A percentile compares a stretch with the other conserved stretches of the same genome.
Conservation (phyloP, 2,329 filamentous ascomycete genomes). For the Amesomyces nigricolor region DNA sequence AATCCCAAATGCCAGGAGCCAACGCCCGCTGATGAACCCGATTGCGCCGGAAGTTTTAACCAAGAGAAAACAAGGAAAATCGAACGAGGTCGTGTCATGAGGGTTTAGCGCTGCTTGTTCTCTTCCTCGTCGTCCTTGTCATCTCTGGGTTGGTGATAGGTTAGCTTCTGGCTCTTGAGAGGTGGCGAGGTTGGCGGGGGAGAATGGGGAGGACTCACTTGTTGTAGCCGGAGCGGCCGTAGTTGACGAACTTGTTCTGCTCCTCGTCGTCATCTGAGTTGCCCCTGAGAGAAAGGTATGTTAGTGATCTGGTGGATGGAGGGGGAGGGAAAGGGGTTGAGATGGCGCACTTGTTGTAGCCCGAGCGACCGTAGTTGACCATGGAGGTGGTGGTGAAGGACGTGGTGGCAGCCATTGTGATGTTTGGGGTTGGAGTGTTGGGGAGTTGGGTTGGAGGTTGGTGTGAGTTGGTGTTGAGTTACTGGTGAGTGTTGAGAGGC, state of each 20-base stretch:
- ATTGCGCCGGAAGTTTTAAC: not conserved
- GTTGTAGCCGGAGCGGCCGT: conserved; percentile 28
- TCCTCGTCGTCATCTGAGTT: conserved; percentile 29
- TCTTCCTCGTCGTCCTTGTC: conserved; percentile 36
- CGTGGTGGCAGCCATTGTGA: conserved; percentile 28
- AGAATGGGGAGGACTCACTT: conserved; percentile 8
- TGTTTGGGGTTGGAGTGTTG: conserved; percentile 11
- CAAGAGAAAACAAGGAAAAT: not conserved
- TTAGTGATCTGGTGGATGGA: conserved; percentile 2
- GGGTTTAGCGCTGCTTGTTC: conserved; percentile 21
- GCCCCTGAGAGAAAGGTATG: conserved; percentile 16
- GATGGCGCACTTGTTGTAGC: conserved; percentile 40
- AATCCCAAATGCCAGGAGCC: not conserved
- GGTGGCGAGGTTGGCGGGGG: not conserved
- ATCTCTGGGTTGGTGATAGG: conserved; percentile 25
- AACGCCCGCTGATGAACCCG: not conserved
- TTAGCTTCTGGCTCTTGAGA: not conserved
- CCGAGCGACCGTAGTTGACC: conserved; percentile 37
- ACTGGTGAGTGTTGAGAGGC: not conserved
- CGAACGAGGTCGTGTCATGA: not conserved
- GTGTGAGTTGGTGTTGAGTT: conserved; percentile 3
- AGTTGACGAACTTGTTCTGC: conserved; percentile 28
- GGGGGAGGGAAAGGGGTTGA: not conserved
- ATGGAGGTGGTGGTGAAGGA: conserved; percentile 22
- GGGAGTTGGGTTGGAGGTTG: conserved; percentile 5